Evolutionary conservation across 139 green algal species (phyloP), one percentile per base, ranked within the genome.

Genomic region (Helicosporidium sp.): DNA sequence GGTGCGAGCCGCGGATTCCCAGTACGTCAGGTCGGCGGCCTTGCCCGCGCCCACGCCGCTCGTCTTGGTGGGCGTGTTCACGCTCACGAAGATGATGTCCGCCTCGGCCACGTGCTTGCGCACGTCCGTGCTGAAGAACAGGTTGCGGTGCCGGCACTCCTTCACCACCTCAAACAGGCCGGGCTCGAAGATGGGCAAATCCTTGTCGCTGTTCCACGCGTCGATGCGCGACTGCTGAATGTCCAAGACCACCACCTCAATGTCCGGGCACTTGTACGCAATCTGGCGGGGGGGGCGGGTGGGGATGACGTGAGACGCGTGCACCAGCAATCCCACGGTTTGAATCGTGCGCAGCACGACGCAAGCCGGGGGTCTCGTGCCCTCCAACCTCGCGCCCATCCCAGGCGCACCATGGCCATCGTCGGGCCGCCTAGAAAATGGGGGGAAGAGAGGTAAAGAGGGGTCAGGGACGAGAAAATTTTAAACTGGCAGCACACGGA

Each of bases 51-150:
- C 90, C 29, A 99, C 80, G 26, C 90, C 87, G 12, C 60, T 72
- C 4, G 80, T 94, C 72, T 99, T 99, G 44, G 90, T 99, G 13
- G 90, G 90, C 2, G 90, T 99, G 70, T 97, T 99, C 5, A 99
- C 90, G 46, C 74, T 82, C 17, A 99, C 87, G 52, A 98, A 98
- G 15, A 98, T 76, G 26, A 97, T 82, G 61, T 99, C 85, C 5
- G 79, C 82, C 67, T 95, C 85, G 13, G 49, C 77, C 2, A 96
- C 76, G 46, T 93, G 74, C 71, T 92, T 93, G 42, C 79, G 70
- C 31, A 80, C 80, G 44, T 97, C 87, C 4, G 80, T 96, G 43
- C 50, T 75, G 72, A 99, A 99, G 58, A 96, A 97, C 13, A 99
- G 70, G 66, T 97, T 99, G 31, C 70, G 66, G 13, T 79, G 81